Conservation (phyloP, 2,329 filamentous ascomycete genomes). For the Paecilomyces sp. region DNA sequence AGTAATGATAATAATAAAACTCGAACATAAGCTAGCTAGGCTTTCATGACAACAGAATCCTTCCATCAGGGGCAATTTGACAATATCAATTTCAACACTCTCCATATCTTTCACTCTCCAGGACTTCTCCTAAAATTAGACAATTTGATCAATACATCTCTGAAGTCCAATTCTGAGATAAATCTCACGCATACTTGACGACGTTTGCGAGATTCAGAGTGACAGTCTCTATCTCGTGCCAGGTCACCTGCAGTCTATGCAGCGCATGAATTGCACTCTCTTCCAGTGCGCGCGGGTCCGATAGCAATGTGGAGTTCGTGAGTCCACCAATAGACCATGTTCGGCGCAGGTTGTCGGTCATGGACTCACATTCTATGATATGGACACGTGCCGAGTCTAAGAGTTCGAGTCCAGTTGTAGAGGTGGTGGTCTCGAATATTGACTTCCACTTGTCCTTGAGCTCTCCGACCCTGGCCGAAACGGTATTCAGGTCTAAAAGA, state of each 20-base stretch:
- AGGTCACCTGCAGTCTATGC: background rate
- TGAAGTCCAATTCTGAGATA: background rate
- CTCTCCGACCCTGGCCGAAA: background rate
- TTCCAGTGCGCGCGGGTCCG: background rate
- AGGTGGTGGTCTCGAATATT: background rate
- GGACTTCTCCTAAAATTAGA: background rate
- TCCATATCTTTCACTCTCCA: background rate
- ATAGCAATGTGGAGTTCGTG: background rate
- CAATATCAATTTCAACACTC: background rate
- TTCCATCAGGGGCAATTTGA: background rate
- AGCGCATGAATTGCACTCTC: slow-evolving; percentile 4
- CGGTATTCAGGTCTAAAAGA: background rate
- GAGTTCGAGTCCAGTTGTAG: slow-evolving; percentile 5
- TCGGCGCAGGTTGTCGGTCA: background rate
- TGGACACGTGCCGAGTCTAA: slow-evolving; percentile 2
- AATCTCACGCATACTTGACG: background rate
- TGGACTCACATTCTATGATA: slow-evolving; percentile 3
- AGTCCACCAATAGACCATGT: slow-evolving; percentile 7
- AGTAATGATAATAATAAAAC: too few species aligned
- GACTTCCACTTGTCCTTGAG: slow-evolving; percentile 4
- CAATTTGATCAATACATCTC: background rate
- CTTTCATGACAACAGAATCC: background rate
- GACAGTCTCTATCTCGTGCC: slow-evolving; percentile 1
- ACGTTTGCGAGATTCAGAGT: background rate
- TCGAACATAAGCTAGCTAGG: background rate